Base-by-base conservation (phyloP, 352 stramenopile genomes). In the Globisporangium nagaii region DNA sequence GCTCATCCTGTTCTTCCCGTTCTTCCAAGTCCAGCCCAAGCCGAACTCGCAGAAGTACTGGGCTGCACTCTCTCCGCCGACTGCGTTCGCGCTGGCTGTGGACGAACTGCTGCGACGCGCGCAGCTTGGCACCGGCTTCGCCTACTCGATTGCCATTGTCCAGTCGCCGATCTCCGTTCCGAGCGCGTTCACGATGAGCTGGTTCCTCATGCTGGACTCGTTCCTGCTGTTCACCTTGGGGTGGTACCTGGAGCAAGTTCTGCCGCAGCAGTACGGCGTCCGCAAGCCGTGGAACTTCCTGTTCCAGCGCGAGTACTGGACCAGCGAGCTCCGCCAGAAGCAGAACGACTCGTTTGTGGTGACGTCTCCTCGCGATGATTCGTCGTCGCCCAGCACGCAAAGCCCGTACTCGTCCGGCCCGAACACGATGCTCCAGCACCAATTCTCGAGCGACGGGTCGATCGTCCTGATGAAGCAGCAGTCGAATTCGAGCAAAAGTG, bases 181-280 rank as follows among this genome's bases (percentile, higher is more conserved):
- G 2, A 80, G 62, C 6, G 68, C 75, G 0, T 60, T 67, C 31
- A 40, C 53, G 3, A 89, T 91, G 78, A 79, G 64, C 52, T 62
- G 72, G 22, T 79, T 91, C 34, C 52, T 91, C 7, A 37, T 89
- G 17, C 42, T 96, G 0, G 95, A 98, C 60, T 66, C 83, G 0
- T 24, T 95, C 10, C 22, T 98, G 4, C 89, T 97, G 22, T 67
- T 86, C 15, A 24, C 75, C 0, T 45, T 98, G 1, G 91, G 83
- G 3, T 96, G 79, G 75, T 98, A 98, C 66, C 68, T 98, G 10
- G 90, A 97, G 51, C 76, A 96, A 52, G 87, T 98, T 1, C 51
- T 98, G 9, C 95, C 95, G 1, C 84, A 89, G 41, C 73, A 97
- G 56, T 98, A 88, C 54, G 95, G 93, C 8, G 77, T 93, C 13